Conservation (phyloP, 2,329 filamentous ascomycete genomes). For the Colletotrichum sp. region DNA sequence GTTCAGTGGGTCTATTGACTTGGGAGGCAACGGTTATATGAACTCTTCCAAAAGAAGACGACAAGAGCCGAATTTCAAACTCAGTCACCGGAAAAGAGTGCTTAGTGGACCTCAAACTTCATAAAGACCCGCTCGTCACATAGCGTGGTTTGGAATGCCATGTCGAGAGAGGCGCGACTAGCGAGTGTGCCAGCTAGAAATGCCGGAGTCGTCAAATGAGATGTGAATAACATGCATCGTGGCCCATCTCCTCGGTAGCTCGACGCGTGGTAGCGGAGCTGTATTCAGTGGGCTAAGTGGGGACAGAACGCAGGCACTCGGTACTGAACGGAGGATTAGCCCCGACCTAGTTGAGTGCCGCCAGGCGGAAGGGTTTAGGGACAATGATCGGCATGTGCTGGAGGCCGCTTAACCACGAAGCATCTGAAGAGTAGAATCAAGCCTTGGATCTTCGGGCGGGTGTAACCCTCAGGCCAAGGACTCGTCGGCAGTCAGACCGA, state of each 20-base stretch:
- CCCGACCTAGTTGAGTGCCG: not conserved
- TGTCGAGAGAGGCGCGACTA: not conserved
- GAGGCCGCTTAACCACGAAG: not conserved
- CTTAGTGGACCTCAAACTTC: not conserved
- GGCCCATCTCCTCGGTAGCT: not conserved
- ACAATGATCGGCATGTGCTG: not conserved
- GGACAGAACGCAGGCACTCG: not conserved
- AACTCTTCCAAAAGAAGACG: not conserved
- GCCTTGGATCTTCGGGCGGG: not conserved
- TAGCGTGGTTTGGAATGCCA: not conserved
- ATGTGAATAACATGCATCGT: not conserved
- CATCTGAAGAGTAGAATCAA: not conserved
- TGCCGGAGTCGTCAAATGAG: slow-evolving; percentile 21
- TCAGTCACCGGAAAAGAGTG: not conserved
- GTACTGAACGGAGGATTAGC: not conserved
- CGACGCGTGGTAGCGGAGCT: not conserved
- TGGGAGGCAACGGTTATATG: not conserved
- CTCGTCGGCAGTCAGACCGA: not conserved
- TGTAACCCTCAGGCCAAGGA: not conserved
- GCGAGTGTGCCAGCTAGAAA: not conserved
- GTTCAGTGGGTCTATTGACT: not conserved
- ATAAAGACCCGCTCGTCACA: not conserved
- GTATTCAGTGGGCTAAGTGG: not conserved
- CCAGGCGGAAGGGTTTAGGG: not conserved
- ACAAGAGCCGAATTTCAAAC: not conserved